Evolutionary conservation across 2,329 filamentous ascomycete genomes (phyloP).

Genomic region (Sporothrix brunneoviolacea): DNA sequence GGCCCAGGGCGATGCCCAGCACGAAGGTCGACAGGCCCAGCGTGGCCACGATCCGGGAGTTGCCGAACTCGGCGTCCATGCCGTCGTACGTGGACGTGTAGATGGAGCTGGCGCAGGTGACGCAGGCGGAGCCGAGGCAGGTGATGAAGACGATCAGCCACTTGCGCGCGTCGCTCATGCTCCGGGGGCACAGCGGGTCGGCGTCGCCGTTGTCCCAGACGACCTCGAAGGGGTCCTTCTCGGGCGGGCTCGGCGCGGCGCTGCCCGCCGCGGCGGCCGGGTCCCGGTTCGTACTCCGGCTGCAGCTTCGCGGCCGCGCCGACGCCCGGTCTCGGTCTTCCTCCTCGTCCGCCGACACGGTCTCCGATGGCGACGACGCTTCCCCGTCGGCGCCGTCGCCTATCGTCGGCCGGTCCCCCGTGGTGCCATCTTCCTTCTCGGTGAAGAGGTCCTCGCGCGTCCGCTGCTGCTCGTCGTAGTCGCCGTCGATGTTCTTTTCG

Average conservation of each 20-base stretch:
- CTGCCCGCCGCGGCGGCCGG: neutral
- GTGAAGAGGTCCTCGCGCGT: neutral
- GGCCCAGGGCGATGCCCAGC: constrained; percentile 60
- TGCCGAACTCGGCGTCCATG: constrained; percentile 67
- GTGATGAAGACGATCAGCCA: constrained; percentile 75
- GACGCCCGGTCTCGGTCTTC: neutral
- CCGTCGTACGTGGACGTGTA: constrained; percentile 79
- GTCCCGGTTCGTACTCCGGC: neutral
- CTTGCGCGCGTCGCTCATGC: constrained; percentile 57
- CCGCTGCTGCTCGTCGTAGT: neutral
- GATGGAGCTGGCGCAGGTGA: constrained; percentile 71
- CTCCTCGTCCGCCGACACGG: neutral
- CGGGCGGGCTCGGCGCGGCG: neutral
- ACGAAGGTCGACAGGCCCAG: constrained; percentile 80
- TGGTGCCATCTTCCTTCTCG: neutral
- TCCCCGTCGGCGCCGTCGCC: neutral
- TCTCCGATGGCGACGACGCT: constrained; percentile 2
- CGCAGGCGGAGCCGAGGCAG: constrained; percentile 68
- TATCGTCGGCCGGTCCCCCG: neutral
- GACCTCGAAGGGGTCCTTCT: constrained; percentile 57
- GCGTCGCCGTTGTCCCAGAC: constrained; percentile 63
- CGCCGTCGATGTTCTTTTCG: neutral
- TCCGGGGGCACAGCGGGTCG: constrained; percentile 70
- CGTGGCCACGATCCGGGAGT: constrained; percentile 65
- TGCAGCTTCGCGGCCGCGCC: neutral